Evolutionary conservation across 2,329 filamentous ascomycete species (phyloP).

Genomic region (Penicillium sp.): DNA sequence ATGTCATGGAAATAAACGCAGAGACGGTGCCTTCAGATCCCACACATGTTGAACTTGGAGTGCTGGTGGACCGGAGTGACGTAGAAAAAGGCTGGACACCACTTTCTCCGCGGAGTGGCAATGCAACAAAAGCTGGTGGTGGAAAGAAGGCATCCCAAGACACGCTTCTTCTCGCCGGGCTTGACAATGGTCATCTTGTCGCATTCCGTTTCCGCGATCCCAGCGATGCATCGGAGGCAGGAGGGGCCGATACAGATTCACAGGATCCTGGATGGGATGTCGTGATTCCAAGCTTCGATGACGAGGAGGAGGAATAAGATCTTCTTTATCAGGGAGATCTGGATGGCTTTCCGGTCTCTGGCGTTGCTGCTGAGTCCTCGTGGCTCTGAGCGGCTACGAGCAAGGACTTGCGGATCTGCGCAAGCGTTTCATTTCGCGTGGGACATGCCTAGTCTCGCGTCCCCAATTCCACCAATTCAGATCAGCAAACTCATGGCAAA

Average conservation of each 20-base stretch:
- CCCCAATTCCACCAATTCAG: too few relatives aligned
- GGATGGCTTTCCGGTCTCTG: too few relatives aligned
- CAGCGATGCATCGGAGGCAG: constrained; percentile 7
- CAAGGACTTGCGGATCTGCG: too few relatives aligned
- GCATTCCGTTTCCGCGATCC: constrained; percentile 32
- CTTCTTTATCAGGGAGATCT: too few relatives aligned
- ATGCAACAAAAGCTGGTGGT: constrained; percentile 22
- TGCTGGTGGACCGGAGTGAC: constrained; percentile 45
- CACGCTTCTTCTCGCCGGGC: constrained; percentile 24
- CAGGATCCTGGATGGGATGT: constrained; percentile 36
- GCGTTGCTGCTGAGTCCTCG: too few relatives aligned
- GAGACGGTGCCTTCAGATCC: constrained; percentile 34
- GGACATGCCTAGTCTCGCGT: too few relatives aligned
- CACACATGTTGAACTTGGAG: constrained; percentile 43
- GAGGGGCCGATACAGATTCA: constrained; percentile 20
- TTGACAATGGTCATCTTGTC: constrained; percentile 27
- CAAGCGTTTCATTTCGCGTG: too few relatives aligned
- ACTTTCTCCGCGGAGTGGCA: constrained; percentile 29
- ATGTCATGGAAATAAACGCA: constrained; percentile 35
- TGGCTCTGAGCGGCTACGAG: too few relatives aligned
- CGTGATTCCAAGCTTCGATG: constrained; percentile 29
- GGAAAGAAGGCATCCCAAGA: constrained; percentile 9
- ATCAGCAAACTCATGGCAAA: too few relatives aligned
- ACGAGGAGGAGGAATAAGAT: constrained; percentile 23
- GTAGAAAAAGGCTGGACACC: constrained; percentile 45